Evolutionary conservation across 345 rosid genomes (phyloP), one percentile per base, ranked within the genome.

Genomic region (Turnera subulata): DNA sequence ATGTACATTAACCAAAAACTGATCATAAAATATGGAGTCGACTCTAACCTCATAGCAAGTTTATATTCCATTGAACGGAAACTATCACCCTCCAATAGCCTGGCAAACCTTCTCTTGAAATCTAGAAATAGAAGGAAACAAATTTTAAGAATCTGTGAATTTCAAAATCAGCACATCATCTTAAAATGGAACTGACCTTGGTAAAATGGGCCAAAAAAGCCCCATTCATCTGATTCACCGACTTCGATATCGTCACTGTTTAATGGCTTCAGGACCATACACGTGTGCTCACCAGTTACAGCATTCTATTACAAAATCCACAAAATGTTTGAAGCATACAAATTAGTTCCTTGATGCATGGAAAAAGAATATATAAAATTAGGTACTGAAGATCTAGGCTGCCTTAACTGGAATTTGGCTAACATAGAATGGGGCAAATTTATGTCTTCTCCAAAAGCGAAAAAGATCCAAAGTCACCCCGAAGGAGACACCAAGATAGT

Each of bases 401-500:
- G 53, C 63, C 91, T 81, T 79, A 88, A 93, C 99, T 84, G 96
- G 83, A 65, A 79, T 73, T 55, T 84, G 91, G 74, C 92, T 82
- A 52, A 93, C 71, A 67, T 85, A 93, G 76, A 93, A 93, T 5
- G 99, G 99, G 47, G 85, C 83, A 77, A 93, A 93, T 59, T 78
- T 87, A 68, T 75, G 96, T 63, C 78, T 89, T 78, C 87, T 78
- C 99, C 99, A 93, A 56, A 93, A 93, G 59, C 95, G 95, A 50
- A 85, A 81, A 56, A 93, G 97, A 68, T 87, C 99, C 75, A 87
- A 70, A 35, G 97, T 93, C 59, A 93, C 96, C 73, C 99, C 99
- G 74, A 93, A 93, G 55, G 99, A 93, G 58, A 89, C 99, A 73
- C 89, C 99, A 29, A 93, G 64, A 65, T 89, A 93, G 70, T 93